Conservation (phyloP, 2,329 filamentous ascomycete species). For the Penicillium sp. region DNA sequence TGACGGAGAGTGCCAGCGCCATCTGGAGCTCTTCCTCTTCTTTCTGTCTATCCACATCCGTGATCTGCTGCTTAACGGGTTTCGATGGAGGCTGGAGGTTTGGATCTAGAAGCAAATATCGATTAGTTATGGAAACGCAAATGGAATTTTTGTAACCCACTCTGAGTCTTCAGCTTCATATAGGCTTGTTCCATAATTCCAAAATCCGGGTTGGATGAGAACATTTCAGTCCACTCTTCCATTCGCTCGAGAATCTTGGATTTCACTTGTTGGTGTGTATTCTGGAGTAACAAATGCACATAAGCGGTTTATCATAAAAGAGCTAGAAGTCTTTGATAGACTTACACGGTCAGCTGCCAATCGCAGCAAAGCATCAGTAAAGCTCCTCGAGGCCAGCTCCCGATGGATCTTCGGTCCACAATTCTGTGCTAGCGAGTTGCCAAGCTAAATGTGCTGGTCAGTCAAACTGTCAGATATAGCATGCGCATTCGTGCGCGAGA, state of each 20-base stretch:
- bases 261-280: conserved; percentile 95
- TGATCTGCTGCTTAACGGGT: conserved; percentile 89
- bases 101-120: conserved; percentile 77
- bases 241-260: conserved; percentile 96
- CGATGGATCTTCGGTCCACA: conserved; percentile 85
- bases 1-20: conserved; percentile 87
- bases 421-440: conserved; percentile 89
- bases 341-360: conserved; percentile 79
- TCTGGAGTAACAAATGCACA: conserved; percentile 49
- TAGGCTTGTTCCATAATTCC: conserved; percentile 98
- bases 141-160: conserved; percentile 40
- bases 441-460: conserved; percentile 62
- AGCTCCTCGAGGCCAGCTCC: conserved; percentile 86
- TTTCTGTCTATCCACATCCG: conserved; percentile 85
- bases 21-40: conserved; percentile 98
- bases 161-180: conserved; percentile 76
- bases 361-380: conserved; percentile 90
- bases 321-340: not conserved
- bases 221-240: conserved; percentile 96
- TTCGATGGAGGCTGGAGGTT: conserved; percentile 90
- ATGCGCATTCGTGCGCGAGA: not conserved
- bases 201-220: conserved; percentile 82
- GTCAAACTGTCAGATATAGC: not conserved
- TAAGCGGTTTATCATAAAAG: not conserved
- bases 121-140: not conserved